Percentiles rank a stretch among this genome's conserved stretches.
Conservation (phyloP, 2,329 filamentous ascomycete genomes). For the Trichoderma sp. region DNA sequence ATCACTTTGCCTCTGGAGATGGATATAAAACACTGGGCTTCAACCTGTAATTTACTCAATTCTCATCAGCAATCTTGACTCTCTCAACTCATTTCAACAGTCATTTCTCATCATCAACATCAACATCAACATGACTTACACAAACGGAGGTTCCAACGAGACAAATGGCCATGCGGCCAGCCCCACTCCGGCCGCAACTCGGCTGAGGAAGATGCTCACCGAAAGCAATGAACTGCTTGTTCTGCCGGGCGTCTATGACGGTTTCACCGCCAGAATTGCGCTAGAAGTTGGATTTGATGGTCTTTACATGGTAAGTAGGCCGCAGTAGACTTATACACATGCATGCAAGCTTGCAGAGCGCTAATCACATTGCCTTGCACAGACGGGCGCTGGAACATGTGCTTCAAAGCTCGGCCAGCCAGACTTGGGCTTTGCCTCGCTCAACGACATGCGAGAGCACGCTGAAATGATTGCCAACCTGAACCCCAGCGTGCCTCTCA, state of each 20-base stretch:
- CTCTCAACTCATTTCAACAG: not conserved
- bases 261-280: constrained; percentile 66
- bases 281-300: constrained; percentile 63
- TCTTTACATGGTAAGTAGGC: constrained; percentile 65
- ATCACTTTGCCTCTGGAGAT: not conserved
- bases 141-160: constrained; percentile 17
- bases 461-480: constrained; percentile 67
- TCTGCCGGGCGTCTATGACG: constrained; percentile 70
- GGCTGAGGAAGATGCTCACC: constrained; percentile 48
- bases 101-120: not conserved
- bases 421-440: constrained; percentile 64
- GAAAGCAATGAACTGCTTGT: constrained; percentile 53
- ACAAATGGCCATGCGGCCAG: constrained; percentile 6
- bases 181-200: constrained; percentile 38
- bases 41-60: not conserved
- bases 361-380: not conserved
- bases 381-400: constrained; percentile 67
- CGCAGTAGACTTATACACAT: not conserved
- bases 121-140: constrained; percentile 8
- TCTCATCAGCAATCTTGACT: not conserved
- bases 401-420: constrained; percentile 65
- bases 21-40: constrained; percentile 3
- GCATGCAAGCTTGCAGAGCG: not conserved
- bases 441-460: constrained; percentile 66
- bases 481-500: constrained; percentile 59